Evolutionary conservation across 495 filamentous ascomycete genomes (phyloP).

Genomic region (Xylaria grammica): DNA sequence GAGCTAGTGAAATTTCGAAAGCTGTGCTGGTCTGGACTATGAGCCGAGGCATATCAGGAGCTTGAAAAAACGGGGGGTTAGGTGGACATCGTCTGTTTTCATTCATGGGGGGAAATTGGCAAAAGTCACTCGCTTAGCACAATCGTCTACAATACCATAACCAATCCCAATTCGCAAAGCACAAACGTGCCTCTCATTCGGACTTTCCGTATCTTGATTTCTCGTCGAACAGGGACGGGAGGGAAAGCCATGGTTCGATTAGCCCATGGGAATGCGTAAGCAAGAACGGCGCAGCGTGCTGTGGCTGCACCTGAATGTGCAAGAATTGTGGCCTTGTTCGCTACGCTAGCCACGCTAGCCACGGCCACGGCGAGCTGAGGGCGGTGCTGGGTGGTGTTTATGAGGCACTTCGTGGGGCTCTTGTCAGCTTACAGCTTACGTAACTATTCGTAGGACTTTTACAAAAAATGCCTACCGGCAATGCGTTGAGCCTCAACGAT

Average conservation of each 20-base stretch:
- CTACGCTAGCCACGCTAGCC: background rate
- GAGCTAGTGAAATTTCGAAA: constrained; percentile 1
- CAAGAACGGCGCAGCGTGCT: background rate
- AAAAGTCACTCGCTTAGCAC: background rate
- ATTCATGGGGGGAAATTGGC: background rate
- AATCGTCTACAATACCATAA: background rate
- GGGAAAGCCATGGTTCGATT: background rate
- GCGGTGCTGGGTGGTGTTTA: constrained; percentile 1
- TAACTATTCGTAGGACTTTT: background rate
- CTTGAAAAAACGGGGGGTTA: background rate
- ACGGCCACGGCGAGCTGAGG: background rate
- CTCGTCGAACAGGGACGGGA: background rate
- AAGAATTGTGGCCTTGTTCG: background rate
- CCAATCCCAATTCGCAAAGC: background rate
- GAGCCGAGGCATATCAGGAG: background rate
- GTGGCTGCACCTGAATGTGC: background rate
- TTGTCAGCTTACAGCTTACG: background rate
- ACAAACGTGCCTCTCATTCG: background rate
- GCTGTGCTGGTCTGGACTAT: background rate
- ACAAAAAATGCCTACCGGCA: background rate
- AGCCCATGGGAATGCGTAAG: constrained; percentile 3
- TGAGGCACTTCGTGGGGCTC: constrained; percentile 5
- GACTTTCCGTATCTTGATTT: background rate
- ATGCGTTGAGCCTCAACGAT: background rate
- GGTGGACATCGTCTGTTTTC: background rate